Evolutionary conservation across 257 asterid species (phyloP).

Genomic region (Echites panduratus): DNA sequence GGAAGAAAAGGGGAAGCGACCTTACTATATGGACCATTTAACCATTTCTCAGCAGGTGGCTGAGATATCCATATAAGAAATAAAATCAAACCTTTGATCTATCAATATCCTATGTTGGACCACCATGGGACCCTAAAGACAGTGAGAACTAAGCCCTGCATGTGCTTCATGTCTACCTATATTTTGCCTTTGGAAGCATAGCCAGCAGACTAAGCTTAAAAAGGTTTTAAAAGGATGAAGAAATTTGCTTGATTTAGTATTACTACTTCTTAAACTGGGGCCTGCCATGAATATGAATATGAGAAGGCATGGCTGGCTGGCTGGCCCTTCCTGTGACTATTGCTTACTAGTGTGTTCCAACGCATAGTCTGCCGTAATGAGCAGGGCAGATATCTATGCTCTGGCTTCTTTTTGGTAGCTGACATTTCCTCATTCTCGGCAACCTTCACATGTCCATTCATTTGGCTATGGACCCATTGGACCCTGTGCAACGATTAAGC

Average conservation of each 20-base stretch:
- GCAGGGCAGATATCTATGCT: not conserved
- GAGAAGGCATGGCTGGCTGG: not conserved
- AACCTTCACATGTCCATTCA: conserved; percentile 3
- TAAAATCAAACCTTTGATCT: conserved; percentile 1
- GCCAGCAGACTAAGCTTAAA: not conserved
- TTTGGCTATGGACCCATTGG: not conserved
- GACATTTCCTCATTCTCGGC: not conserved
- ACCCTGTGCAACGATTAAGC: too few species aligned
- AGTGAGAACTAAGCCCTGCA: conserved; percentile 8
- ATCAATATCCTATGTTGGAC: conserved; percentile 7
- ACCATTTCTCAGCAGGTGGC: not conserved
- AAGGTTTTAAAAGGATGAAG: not conserved
- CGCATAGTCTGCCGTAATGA: not conserved
- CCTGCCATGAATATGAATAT: not conserved
- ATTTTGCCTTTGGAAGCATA: conserved; percentile 6
- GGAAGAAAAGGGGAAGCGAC: not conserved
- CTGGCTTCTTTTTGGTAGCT: not conserved
- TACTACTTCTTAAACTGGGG: not conserved
- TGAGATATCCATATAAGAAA: not conserved
- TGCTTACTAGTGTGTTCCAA: not conserved
- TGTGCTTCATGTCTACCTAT: conserved; percentile 16
- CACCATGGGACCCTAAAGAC: conserved; percentile 11
- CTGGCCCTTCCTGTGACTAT: not conserved
- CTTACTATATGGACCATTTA: not conserved
- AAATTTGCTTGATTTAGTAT: conserved; percentile 7